Conservation (phyloP, 768 basidiomycete species). For the Nevesoporus exiguus region DNA sequence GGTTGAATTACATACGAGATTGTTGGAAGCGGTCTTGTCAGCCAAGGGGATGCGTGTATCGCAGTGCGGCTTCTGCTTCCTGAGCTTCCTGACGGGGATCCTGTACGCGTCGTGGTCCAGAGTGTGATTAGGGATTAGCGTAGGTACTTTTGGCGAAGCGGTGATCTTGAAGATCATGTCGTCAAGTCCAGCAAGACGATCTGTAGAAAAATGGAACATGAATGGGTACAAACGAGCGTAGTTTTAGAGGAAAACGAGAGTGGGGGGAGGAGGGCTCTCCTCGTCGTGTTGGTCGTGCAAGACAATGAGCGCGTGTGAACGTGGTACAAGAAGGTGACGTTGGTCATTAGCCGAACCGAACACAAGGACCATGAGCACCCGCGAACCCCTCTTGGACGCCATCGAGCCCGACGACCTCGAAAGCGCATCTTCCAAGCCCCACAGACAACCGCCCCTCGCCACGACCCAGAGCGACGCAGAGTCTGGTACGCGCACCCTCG, state of each 20-base stretch:
- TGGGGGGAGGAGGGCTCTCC: slow-evolving; percentile 1
- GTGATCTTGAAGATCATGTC: slow-evolving; percentile 36
- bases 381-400: slow-evolving; percentile 67
- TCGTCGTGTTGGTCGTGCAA: slow-evolving; percentile 14
- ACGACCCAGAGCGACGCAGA: slow-evolving; percentile 67
- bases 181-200: slow-evolving; percentile 45
- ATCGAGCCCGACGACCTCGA: slow-evolving; percentile 83
- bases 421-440: slow-evolving; percentile 24
- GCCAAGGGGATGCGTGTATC: slow-evolving; percentile 31
- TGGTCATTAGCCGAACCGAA: slow-evolving; percentile 2
- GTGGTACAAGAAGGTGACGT: slow-evolving; percentile 4
- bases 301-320: slow-evolving; percentile 15
- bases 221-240: slow-evolving; percentile 13
- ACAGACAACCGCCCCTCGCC: slow-evolving; percentile 48
- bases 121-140: slow-evolving; percentile 25
- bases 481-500: slow-evolving; percentile 46
- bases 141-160: slow-evolving; percentile 26
- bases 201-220: slow-evolving; percentile 37
- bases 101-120: slow-evolving; percentile 13
- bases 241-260: neutral
- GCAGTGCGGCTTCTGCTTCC: slow-evolving; percentile 18
- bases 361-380: slow-evolving; percentile 45
- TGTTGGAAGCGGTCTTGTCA: slow-evolving; percentile 29
- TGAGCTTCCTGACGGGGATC: slow-evolving; percentile 22
- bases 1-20: slow-evolving; percentile 27